These are phyloP conservation scores for Capsicum rhomboideum DNA, from an alignment of 257 asterid genomes.

Conservation along the genomic window DNA sequence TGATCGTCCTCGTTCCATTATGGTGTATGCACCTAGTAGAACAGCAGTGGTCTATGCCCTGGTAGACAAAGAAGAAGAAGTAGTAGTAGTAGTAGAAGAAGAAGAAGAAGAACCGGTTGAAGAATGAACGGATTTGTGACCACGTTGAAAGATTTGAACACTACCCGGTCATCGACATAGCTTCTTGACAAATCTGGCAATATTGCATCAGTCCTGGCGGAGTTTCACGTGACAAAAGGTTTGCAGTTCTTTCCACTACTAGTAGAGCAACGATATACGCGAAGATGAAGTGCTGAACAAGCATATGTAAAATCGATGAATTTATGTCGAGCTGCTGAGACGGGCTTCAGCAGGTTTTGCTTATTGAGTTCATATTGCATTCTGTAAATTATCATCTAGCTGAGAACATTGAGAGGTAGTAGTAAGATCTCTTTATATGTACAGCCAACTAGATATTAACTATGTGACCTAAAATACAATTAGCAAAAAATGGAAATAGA, in stretches of 20 bases:
- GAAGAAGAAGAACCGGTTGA: conserved; percentile 10
- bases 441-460: neutral
- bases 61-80: conserved; percentile 28
- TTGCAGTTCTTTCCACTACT: neutral
- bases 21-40: conserved; percentile 78
- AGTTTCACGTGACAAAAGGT: neutral
- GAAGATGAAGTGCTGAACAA: neutral
- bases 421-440: neutral
- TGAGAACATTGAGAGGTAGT: neutral
- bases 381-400: neutral
- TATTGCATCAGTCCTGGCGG: neutral
- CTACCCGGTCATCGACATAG: neutral
- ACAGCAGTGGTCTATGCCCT: conserved; percentile 83
- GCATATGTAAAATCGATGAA: neutral
- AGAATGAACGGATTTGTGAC: neutral
- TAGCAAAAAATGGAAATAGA: neutral
- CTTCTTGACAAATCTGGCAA: neutral
- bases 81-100: conserved; percentile 23
- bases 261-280: neutral
- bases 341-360: neutral
- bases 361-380: neutral
- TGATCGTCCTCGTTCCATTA: conserved; percentile 68
- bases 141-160: neutral
- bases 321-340: neutral
- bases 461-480: neutral